A percentile compares a stretch with the other conserved stretches of the same genome.
These are phyloP conservation scores for Globisporangium cederbergense DNA, from an alignment of 352 stramenopile species.

Conservation along the genomic window DNA sequence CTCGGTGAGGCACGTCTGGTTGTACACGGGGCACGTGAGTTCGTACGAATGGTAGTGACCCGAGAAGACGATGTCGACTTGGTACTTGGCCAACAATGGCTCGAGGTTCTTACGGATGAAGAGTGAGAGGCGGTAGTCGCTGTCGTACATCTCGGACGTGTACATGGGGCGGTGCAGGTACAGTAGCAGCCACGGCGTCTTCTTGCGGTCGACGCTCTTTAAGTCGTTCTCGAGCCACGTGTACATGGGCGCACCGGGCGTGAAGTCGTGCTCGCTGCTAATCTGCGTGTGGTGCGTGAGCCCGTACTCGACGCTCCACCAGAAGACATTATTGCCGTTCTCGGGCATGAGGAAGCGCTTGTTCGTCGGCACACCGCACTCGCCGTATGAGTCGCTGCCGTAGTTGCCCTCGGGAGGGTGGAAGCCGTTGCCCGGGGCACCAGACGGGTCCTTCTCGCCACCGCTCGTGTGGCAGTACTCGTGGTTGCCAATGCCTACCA, in stretches of 20 bases:
- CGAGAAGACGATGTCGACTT: slow-evolving; percentile 48
- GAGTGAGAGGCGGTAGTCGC: slow-evolving; percentile 36
- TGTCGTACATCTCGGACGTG: slow-evolving; percentile 32
- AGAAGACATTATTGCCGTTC: slow-evolving; percentile 68
- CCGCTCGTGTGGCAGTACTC: slow-evolving; percentile 62
- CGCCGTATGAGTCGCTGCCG: slow-evolving; percentile 48
- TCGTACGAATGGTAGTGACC: slow-evolving; percentile 64
- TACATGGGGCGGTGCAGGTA: slow-evolving; percentile 89
- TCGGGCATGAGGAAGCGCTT: slow-evolving; percentile 54
- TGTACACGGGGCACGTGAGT: slow-evolving; percentile 48
- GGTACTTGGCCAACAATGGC: slow-evolving; percentile 37
- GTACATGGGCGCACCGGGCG: slow-evolving; percentile 79
- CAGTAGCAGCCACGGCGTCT: slow-evolving; percentile 92
- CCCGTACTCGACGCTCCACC: slow-evolving; percentile 87
- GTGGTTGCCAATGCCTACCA: slow-evolving; percentile 51
- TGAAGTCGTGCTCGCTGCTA: slow-evolving; percentile 88
- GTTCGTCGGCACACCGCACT: slow-evolving; percentile 59
- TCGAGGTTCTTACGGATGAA: slow-evolving; percentile 41
- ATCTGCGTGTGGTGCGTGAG: slow-evolving; percentile 89
- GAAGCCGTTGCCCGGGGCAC: slow-evolving; percentile 38
- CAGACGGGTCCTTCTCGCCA: slow-evolving; percentile 49
- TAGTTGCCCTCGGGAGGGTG: slow-evolving; percentile 64
- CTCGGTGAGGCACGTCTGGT: slow-evolving; percentile 24
- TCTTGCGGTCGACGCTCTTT: slow-evolving; percentile 62
- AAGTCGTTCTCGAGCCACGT: slow-evolving; percentile 85